Conservation (phyloP, 768 basidiomycete species). For the Dentipellis sp. region DNA sequence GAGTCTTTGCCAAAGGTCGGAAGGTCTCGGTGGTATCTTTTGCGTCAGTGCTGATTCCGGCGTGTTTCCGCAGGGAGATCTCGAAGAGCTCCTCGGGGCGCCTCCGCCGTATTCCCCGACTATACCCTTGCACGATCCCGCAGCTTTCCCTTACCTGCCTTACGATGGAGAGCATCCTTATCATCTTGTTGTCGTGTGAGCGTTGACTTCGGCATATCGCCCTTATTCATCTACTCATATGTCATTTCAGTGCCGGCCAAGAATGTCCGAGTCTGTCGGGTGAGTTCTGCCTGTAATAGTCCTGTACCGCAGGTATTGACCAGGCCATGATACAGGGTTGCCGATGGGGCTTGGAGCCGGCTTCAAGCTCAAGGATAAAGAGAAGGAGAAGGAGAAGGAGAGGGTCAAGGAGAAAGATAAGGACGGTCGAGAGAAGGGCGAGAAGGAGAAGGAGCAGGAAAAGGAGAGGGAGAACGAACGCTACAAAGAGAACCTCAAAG, state of each 20-base stretch:
- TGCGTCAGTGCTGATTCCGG: no score
- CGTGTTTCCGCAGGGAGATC: slow-evolving; percentile 44
- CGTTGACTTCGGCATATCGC: not conserved
- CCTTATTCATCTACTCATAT: slow-evolving; percentile 14
- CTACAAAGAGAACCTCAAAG: slow-evolving; percentile 11
- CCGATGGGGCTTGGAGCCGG: slow-evolving; percentile 74
- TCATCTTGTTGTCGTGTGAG: slow-evolving; percentile 73
- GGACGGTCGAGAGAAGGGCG: slow-evolving; percentile 6
- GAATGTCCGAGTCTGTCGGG: slow-evolving; percentile 80
- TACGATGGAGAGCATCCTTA: slow-evolving; percentile 55
- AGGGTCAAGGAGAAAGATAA: slow-evolving; percentile 23
- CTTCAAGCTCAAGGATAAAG: slow-evolving; percentile 50
- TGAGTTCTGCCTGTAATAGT: slow-evolving; percentile 14
- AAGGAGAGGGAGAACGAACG: slow-evolving; percentile 20
- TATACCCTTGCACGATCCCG: slow-evolving; percentile 17
- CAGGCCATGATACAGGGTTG: slow-evolving; percentile 38
- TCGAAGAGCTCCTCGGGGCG: slow-evolving; percentile 60
- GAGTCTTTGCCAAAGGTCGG: slow-evolving; percentile 67
- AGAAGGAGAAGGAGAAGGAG: slow-evolving; percentile 27
- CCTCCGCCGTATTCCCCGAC: slow-evolving; percentile 36
- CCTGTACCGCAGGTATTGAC: not conserved
- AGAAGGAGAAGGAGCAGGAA: slow-evolving; percentile 26
- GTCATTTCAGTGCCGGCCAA: slow-evolving; percentile 48
- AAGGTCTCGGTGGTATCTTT: no score
- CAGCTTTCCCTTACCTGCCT: slow-evolving; percentile 35